Evolutionary conservation across 768 basidiomycete species (phyloP), one percentile per base, ranked within the genome.

Genomic region (Auriculariales sp.): DNA sequence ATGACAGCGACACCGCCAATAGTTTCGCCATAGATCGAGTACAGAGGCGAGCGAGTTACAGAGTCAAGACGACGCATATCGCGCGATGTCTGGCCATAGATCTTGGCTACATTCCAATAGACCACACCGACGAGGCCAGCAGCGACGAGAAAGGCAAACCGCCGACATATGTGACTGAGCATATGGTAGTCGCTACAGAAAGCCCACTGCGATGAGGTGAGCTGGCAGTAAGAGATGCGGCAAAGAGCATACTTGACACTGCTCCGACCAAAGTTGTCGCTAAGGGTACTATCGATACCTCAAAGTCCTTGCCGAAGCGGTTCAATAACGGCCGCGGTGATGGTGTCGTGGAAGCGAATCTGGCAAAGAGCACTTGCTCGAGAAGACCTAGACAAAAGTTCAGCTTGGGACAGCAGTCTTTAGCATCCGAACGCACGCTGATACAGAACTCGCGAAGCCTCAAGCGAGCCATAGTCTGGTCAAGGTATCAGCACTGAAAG

Each of bases 341-440:
- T 77, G 0, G 91, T 95, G 58, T 95, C 92, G 56, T 94, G 92
- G 71, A 95, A 94, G 34, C 91, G 77, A 50, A 94, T 81, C 87
- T 78, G 6, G 91, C 87, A 58, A 92, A 92, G 1, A 95, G 68
- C 2, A 94, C 81, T 1, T 79, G 63, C 58, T 93, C 83, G 25
- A 93, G 66, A 32, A 93, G 71, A 30, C 70, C 77, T 73, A 24
- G n/a, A 9, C 39, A 31, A 31, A 32, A 0, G 12, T 31, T 52
- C 10, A 54, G 50, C 36, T 15, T 56, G 24, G n/a, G n/a, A n/a
- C n/a, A n/a, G n/a, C n/a, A n/a, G n/a, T n/a, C n/a, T n/a, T 46
- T 6, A 11, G 25, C 4, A 19, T 47, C 22, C n/a, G n/a, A n/a
- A 52, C 61, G 36, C 53, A 81, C 81, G 68, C 59, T 85, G 70